These are phyloP conservation scores for Suhomyces chickasaworum DNA, from an alignment of 1,139 yeast species.

Conservation along the genomic window DNA sequence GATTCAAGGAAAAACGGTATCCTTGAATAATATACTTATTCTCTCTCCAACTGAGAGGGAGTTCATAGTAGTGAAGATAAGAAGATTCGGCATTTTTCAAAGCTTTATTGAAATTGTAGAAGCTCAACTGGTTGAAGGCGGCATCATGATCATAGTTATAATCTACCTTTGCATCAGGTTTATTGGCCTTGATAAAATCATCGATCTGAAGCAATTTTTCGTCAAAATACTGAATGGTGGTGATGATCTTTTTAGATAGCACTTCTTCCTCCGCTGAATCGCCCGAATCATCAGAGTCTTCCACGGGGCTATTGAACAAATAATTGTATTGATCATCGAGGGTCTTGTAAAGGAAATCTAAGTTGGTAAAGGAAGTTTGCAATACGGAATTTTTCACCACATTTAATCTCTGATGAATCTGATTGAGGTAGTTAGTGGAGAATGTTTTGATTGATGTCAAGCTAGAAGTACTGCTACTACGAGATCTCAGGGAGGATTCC, in stretches of 20 bases:
- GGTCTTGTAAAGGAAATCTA: conserved; percentile 51
- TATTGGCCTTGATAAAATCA: conserved; percentile 43
- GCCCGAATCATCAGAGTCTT: conserved; percentile 13
- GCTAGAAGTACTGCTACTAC: conserved; percentile 34
- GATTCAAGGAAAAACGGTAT: conserved; percentile 77
- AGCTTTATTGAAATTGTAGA: conserved; percentile 65
- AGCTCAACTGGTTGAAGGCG: conserved; percentile 43
- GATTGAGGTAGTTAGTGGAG: conserved; percentile 37
- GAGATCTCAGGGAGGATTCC: conserved; percentile 21
- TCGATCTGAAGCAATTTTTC: conserved; percentile 57
- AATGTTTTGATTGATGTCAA: conserved; percentile 35
- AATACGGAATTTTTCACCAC: conserved; percentile 46
- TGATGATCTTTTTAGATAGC: conserved; percentile 47
- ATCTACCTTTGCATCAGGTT: conserved; percentile 33
- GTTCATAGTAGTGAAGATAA: conserved; percentile 77
- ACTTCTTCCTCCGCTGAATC: conserved; percentile 26
- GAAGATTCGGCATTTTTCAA: conserved; percentile 51
- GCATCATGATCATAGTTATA: conserved; percentile 25
- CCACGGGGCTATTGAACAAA: conserved; percentile 31
- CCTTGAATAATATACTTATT: conserved; percentile 84
- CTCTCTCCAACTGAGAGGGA: conserved; percentile 93
- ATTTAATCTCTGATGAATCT: conserved; percentile 46
- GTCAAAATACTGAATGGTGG: conserved; percentile 58
- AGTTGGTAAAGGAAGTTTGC: conserved; percentile 44
- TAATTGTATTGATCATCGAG: conserved; percentile 59